phyloP scores from a whole-genome alignment of 2,329 filamentous ascomycete species.

The Trichoderma sp. region DNA sequence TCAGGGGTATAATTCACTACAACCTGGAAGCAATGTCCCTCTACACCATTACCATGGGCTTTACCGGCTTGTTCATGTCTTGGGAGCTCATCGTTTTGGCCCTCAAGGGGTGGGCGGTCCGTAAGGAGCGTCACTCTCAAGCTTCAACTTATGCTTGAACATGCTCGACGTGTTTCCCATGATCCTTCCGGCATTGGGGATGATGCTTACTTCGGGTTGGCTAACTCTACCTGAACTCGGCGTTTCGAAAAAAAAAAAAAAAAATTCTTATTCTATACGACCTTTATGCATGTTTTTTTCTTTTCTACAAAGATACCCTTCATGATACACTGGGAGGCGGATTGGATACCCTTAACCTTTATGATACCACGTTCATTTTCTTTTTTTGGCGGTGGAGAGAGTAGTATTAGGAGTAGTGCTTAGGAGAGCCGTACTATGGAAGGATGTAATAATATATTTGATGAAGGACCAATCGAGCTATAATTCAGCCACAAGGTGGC shows the following conservation, averaged over 20 bases:
- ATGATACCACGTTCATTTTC: slow-evolving; percentile 16
- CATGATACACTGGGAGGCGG: slow-evolving; percentile 4
- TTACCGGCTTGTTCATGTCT: slow-evolving; percentile 80
- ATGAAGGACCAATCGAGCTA: background rate
- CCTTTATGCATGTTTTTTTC: background rate
- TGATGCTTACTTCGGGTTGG: background rate
- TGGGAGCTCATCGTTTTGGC: slow-evolving; percentile 76
- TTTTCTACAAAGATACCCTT: slow-evolving; percentile 5
- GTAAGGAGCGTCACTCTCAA: slow-evolving; percentile 37
- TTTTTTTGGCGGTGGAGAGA: background rate
- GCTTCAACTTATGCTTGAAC: background rate
- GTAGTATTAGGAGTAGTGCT: background rate
- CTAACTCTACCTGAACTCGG: background rate
- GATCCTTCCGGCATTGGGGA: background rate
- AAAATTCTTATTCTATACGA: background rate
- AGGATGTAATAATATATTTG: background rate
- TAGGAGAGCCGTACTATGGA: background rate
- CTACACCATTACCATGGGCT: slow-evolving; percentile 82
- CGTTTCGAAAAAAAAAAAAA: no score
- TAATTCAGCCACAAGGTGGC: background rate
- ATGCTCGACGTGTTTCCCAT: background rate
- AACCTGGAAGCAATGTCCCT: slow-evolving; percentile 86
- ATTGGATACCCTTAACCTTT: slow-evolving; percentile 2
- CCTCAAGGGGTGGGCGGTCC: slow-evolving; percentile 80
- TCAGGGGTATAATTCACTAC: slow-evolving; percentile 72